Conservation (phyloP, 257 asterid species). For the Solanum habrochaites region DNA sequence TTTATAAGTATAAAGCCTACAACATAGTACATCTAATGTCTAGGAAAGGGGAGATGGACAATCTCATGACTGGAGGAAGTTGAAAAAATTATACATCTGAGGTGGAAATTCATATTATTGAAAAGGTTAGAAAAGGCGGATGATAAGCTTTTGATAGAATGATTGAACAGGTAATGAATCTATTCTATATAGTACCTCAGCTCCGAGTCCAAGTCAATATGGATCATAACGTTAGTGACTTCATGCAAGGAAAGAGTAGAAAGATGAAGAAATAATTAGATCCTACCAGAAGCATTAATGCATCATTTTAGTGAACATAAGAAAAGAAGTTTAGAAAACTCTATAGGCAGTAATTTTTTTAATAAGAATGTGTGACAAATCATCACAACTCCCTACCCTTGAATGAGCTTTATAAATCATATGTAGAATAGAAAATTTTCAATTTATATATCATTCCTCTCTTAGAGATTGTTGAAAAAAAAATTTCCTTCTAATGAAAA, state of each 20-base stretch:
- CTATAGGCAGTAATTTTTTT: neutral
- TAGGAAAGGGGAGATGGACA: neutral
- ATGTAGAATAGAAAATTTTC: neutral
- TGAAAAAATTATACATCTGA: neutral
- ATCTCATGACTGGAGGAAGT: neutral
- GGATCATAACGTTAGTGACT: neutral
- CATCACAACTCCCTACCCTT: neutral
- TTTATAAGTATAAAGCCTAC: neutral
- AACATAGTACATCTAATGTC: neutral
- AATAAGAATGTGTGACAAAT: neutral
- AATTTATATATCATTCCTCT: neutral
- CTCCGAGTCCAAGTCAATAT: neutral
- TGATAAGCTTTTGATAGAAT: neutral
- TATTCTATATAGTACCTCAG: neutral
- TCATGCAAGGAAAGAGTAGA: neutral
- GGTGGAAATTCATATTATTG: neutral
- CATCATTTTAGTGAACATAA: neutral
- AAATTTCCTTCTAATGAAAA: neutral
- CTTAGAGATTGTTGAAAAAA: neutral
- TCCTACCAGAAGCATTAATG: neutral
- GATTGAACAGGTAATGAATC: neutral
- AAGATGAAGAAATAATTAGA: neutral
- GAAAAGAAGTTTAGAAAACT: neutral
- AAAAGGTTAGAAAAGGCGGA: neutral
- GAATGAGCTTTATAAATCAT: neutral